Percentiles rank a stretch among this genome's conserved stretches.
These are phyloP conservation scores for Thelephora terrestris DNA, from an alignment of 1,284 basidiomycete species.

Conservation along the genomic window DNA sequence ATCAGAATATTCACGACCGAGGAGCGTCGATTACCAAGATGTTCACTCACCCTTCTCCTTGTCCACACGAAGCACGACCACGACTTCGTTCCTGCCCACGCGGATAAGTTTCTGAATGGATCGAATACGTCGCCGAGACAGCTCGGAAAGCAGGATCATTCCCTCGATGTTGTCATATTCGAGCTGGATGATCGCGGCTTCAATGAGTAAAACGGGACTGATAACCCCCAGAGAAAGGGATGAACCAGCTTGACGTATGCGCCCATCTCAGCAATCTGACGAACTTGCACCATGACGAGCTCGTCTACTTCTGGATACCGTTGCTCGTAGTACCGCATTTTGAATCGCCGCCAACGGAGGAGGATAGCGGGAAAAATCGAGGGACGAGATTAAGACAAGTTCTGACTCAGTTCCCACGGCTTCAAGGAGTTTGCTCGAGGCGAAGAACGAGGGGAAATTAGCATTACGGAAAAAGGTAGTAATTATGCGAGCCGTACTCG, in stretches of 20 bases:
- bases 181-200: conserved; percentile 42
- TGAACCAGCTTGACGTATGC: conserved; percentile 96
- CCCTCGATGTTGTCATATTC: conserved; percentile 99
- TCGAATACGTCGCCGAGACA: conserved; percentile 92
- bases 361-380: neutral
- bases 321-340: conserved; percentile 76
- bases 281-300: conserved; percentile 98
- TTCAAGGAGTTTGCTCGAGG: too few species aligned
- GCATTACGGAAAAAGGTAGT: too few species aligned
- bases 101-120: conserved; percentile 98
- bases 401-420: neutral
- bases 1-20: neutral
- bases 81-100: conserved; percentile 97
- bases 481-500: too few species aligned
- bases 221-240: conserved; percentile 11
- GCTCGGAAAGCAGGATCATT: conserved; percentile 97
- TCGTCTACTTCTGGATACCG: conserved; percentile 88
- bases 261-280: conserved; percentile 99
- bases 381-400: neutral
- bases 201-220: conserved; percentile 2
- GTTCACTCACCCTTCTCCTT: conserved; percentile 86
- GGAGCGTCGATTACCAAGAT: neutral
- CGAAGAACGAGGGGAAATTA: too few species aligned
- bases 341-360: conserved; percentile 4
- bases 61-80: conserved; percentile 96